Evolutionary conservation across 306 rosid species (phyloP).

Genomic region (Astragalus membranaceus): DNA sequence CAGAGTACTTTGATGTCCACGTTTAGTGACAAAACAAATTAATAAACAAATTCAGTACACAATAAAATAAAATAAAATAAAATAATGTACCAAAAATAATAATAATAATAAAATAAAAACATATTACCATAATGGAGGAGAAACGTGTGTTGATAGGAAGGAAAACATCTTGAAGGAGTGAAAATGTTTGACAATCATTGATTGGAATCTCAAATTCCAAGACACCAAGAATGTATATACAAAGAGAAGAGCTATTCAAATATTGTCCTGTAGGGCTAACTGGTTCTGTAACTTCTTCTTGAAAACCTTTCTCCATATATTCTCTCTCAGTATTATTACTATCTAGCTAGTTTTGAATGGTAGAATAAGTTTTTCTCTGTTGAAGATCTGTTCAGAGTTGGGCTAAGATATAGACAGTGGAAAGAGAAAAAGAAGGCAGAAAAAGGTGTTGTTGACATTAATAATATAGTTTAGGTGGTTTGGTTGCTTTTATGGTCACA

Average conservation of each 20-base stretch:
- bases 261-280: constrained; percentile 46
- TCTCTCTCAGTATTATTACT: neutral
- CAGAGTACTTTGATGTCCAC: no score
- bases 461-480: neutral
- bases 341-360: neutral
- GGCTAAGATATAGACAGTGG: neutral
- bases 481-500: constrained; percentile 18
- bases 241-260: constrained; percentile 28
- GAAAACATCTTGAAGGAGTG: constrained; percentile 25
- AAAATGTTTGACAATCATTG: neutral
- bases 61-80: neutral
- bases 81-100: neutral
- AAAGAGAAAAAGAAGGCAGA: neutral
- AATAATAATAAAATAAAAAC: no score
- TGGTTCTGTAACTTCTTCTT: constrained; percentile 24
- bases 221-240: constrained; percentile 32
- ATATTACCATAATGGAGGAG: constrained; percentile 40
- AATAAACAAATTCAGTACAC: no score
- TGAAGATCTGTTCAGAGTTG: neutral
- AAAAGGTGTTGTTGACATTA: neutral
- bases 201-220: constrained; percentile 34
- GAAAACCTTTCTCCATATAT: neutral
- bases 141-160: constrained; percentile 50
- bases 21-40: no score
- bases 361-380: neutral